Evolutionary conservation across 441 rosid species (phyloP).

Genomic region (Isatis lusitanica): DNA sequence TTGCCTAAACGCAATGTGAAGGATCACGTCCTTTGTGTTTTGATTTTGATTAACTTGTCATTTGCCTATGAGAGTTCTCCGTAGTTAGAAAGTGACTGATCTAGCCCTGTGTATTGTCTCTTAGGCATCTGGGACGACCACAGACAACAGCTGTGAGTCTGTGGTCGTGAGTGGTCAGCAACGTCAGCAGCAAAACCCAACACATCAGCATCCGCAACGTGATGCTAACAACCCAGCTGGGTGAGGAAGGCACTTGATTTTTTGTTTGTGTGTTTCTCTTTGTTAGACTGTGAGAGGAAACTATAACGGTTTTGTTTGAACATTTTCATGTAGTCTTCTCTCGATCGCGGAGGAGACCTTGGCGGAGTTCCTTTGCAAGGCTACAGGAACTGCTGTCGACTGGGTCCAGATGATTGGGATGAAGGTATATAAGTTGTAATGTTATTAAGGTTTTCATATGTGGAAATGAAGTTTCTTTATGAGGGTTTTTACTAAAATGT

Average conservation of each 20-base stretch:
- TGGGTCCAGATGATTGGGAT: conserved; percentile 99
- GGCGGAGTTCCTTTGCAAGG: conserved; percentile 96
- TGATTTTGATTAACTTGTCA: background rate
- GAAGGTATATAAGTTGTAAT: conserved; percentile 54
- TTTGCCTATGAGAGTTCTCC: background rate
- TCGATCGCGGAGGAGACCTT: conserved; percentile 93
- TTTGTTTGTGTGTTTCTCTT: background rate
- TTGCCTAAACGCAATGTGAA: background rate
- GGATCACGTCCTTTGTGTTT: background rate
- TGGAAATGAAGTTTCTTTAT: background rate
- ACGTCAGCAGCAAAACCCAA: conserved; percentile 86
- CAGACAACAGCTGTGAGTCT: conserved; percentile 95
- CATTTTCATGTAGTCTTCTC: conserved; percentile 53
- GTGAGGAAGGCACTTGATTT: conserved; percentile 33
- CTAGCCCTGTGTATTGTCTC: background rate
- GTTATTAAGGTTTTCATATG: background rate
- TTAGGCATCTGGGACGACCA: conserved; percentile 77
- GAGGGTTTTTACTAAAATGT: background rate
- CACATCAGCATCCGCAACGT: conserved; percentile 76
- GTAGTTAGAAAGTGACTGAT: conserved; percentile 2
- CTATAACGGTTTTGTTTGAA: background rate
- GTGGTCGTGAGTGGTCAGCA: conserved; percentile 94
- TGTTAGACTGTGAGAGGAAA: background rate
- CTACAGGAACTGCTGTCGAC: conserved; percentile 98
- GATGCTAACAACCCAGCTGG: conserved; percentile 97